Evolutionary conservation across 2,329 filamentous ascomycete species (phyloP), one percentile per base, ranked within the genome.

Genomic region (Xylariaceae sp.): DNA sequence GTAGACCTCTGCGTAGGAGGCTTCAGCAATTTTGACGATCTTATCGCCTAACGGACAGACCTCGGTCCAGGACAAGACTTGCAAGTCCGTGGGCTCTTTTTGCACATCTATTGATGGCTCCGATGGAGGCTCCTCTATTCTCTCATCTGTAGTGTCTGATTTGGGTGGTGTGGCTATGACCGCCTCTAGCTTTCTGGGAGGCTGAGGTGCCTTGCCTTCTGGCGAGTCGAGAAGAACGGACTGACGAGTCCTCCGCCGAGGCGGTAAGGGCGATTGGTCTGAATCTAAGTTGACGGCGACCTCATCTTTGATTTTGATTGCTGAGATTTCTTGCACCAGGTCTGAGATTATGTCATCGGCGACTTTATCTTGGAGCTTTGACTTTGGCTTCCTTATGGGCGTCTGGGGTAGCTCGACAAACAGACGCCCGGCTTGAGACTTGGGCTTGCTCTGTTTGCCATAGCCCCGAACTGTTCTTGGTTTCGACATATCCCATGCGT

Each of bases 1-100:
- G 58, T 85, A 86, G 10, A 86, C 81, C 61, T 86, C 82, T 6
- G 82, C 81, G 57, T 80, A 86, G 2, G 82, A 85, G 5, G 82
- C 82, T 62, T 86, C 82, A 10, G 82, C 82, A 44, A 86, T 85
- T 66, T 86, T 86, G 39, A 74, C 72, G 43, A 85, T 80, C 33
- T 66, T 65, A 58, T 79, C 75, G 14, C 71, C 74, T 0, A 71
- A 66, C 0, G 77, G 75, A 43, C 81, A 81, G 30, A 85, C 71
- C 45, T 84, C 80, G 30, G 73, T 66, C 82, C 82, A 86, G 1
- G 72, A 71, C 38, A 83, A 65, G 5, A 74, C 59, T 3, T 74
- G 71, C 14, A 80, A 64, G 7, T 56, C 57, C 6, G 58, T 52
- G 2, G 49, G 42, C 6, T 52, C 44, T 43, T 58, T 52, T 45